Conservation (phyloP, 75 land plant genomes). For the Pinus albicaulis region DNA sequence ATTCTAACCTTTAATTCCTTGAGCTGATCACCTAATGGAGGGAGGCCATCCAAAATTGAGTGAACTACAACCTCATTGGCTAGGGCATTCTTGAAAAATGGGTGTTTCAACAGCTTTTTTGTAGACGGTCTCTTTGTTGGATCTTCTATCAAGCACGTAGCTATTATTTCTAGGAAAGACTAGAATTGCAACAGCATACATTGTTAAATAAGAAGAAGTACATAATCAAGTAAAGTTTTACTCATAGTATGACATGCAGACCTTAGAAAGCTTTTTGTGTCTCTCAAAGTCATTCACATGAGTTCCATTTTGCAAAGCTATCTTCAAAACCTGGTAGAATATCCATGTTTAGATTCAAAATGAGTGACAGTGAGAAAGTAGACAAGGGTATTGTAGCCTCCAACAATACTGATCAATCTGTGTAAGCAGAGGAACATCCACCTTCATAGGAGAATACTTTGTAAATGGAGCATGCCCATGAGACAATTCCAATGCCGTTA, state of each 20-base stretch:
- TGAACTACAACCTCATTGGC: constrained; percentile 9
- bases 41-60: constrained; percentile 21
- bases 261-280: constrained; percentile 11
- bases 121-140: constrained; percentile 24
- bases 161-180: constrained; percentile 20
- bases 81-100: constrained; percentile 22
- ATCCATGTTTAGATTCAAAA: not conserved
- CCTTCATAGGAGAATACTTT: constrained; percentile 94
- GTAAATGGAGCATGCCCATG: constrained; percentile 95
- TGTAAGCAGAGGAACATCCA: constrained; percentile 6
- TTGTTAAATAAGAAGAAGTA: not conserved
- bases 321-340: constrained; percentile 29
- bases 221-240: not conserved
- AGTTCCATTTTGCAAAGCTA: constrained; percentile 10
- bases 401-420: not conserved
- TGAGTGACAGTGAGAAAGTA: constrained; percentile 3
- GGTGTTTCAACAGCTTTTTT: not conserved
- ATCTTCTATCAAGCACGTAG: constrained; percentile 17
- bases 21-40: constrained; percentile 18
- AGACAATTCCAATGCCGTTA: constrained; percentile 87
- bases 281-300: constrained; percentile 6
- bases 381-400: not conserved
- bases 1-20: constrained; percentile 10
- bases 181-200: constrained; percentile 6
- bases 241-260: constrained; percentile 11